Base-by-base conservation (phyloP, 345 rosid genomes). In the Camelina hispida region DNA sequence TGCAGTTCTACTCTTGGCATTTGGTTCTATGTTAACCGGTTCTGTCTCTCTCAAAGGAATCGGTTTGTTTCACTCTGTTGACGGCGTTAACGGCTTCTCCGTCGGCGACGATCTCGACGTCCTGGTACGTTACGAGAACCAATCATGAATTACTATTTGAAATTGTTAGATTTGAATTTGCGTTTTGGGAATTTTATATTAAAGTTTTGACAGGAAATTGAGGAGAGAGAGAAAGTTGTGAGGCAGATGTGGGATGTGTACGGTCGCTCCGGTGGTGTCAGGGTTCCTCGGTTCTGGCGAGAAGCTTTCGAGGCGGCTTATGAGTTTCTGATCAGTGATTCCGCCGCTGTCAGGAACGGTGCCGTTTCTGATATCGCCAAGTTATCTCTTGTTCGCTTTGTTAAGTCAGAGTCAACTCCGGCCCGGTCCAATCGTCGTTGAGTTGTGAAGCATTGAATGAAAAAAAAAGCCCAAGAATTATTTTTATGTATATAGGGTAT, bases 231-330 rank as follows among this genome's bases (percentile, higher is more conserved):
- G 93, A 87, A 85, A 66, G 72, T 81, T 62, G 98, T 89, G 83
- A 83, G 77, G 83, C 86, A 72, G 40, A 85, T 89, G 97, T 90
- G 98, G 97, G 88, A 89, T 57, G 83, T 87, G 58, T 93, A 93
- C 75, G 84, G 84, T 16, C 93, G 90, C 0, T 80, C 91, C 73
- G 75, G 81, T 0, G 84, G 77, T 4, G 80, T 61, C 35, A 85
- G 79, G 25, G 66, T 93, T 76, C 87, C 95, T 28, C 76, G 83
- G 44, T 90, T 93, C 67, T 90, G 97, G 96, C 81, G 65, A 42
- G 89, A 84, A 25, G 96, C 98, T 68, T 90, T 88, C 48, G 89
- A 86, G 43, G 98, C 96, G 71, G 98, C 87, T 54, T 90, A 88
- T 25, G 96, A 90, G 71, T 79, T 79, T 69, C 65, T 93, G 52